A percentile compares a stretch with the other conserved stretches of the same genome.
These are phyloP conservation scores for Nicotiana paniculata DNA, from an alignment of 257 asterid genomes.

Conservation along the genomic window DNA sequence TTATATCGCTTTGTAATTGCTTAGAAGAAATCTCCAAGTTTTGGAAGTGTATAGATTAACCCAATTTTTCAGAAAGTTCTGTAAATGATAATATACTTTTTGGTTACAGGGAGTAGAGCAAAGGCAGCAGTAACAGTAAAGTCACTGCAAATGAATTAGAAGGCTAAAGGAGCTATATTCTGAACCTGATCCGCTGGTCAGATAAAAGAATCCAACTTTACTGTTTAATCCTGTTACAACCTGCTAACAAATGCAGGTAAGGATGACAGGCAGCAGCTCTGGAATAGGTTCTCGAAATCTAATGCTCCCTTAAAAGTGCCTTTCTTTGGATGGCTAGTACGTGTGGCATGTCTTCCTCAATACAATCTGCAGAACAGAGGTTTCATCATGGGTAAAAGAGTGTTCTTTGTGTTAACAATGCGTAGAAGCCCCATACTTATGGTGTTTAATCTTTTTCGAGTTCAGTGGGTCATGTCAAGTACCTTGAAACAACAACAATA, in stretches of 20 bases:
- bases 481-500: neutral
- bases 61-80: neutral
- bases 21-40: neutral
- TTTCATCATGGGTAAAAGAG: neutral
- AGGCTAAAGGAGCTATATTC: neutral
- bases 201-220: neutral
- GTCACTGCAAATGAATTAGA: neutral
- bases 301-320: neutral
- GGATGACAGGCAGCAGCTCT: neutral
- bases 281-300: neutral
- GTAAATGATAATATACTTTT: neutral
- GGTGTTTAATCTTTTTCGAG: no score
- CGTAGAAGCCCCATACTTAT: neutral
- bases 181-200: neutral
- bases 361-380: neutral
- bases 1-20: neutral
- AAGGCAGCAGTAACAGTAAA: neutral
- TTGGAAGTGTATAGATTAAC: neutral
- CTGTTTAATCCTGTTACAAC: neutral
- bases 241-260: neutral
- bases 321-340: neutral
- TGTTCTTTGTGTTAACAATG: neutral
- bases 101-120: neutral
- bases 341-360: neutral
- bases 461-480: neutral